Conservation (phyloP, 805 yeast species). For the Sugiyamaella chiloensis region DNA sequence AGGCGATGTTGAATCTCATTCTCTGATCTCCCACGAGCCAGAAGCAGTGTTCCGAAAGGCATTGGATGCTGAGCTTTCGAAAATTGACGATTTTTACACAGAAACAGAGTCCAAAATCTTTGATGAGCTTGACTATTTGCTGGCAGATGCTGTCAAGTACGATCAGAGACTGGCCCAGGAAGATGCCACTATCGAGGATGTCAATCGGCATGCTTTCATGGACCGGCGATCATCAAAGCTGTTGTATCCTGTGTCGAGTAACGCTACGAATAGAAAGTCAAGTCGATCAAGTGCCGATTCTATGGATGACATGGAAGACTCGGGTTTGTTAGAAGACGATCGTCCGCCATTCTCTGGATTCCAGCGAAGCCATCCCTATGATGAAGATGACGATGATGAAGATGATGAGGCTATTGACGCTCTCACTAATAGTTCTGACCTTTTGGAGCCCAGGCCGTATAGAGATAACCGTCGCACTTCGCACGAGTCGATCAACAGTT, state of each 20-base stretch:
- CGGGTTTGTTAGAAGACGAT: not conserved
- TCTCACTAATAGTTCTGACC: slow-evolving; percentile 5
- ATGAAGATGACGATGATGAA: slow-evolving; percentile 6
- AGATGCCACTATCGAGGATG: slow-evolving; percentile 5
- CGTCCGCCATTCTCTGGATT: not conserved
- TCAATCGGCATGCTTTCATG: slow-evolving; percentile 33
- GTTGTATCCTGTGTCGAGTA: slow-evolving; percentile 6
- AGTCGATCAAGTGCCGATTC: slow-evolving; percentile 10
- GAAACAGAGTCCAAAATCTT: slow-evolving; percentile 60
- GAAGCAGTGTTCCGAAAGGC: slow-evolving; percentile 62
- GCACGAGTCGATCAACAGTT: not conserved
- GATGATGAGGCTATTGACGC: slow-evolving; percentile 13
- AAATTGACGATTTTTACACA: slow-evolving; percentile 72
- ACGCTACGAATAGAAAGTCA: not conserved
- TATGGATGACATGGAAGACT: not conserved
- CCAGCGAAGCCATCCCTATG: not conserved
- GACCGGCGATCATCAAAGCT: slow-evolving; percentile 15
- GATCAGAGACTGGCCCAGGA: slow-evolving; percentile 35
- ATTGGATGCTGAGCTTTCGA: slow-evolving; percentile 69
- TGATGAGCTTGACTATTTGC: slow-evolving; percentile 52
- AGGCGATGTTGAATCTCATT: slow-evolving; percentile 28
- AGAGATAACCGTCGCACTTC: not conserved
- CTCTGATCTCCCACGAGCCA: slow-evolving; percentile 45
- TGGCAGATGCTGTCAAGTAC: slow-evolving; percentile 62
- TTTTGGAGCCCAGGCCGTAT: not conserved